A percentile compares a stretch with the other conserved stretches of the same genome.
phyloP scores from a whole-genome alignment of 345 rosid genomes.

The Geranium brycei region DNA sequence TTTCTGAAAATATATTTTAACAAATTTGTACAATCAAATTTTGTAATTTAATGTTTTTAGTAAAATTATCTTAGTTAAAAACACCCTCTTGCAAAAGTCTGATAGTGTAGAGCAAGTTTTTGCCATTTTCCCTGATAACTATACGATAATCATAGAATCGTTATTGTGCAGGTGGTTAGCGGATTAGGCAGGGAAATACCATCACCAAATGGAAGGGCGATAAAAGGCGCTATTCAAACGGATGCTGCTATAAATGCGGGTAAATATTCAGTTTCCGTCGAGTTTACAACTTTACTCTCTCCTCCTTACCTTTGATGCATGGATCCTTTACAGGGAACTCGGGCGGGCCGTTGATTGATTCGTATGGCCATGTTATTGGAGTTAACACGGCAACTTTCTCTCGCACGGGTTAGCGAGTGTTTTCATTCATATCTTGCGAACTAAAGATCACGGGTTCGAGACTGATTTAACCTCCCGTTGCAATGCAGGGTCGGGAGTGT shows the following conservation, averaged over 20 bases:
- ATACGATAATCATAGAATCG: background rate
- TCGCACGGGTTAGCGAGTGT: constrained; percentile 43
- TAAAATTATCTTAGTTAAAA: too few species aligned
- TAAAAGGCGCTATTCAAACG: constrained; percentile 74
- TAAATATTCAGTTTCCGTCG: constrained; percentile 3
- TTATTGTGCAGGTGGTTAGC: constrained; percentile 55
- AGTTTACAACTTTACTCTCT: background rate
- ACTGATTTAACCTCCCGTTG: background rate
- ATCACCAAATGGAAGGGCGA: constrained; percentile 70
- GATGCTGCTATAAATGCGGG: constrained; percentile 84
- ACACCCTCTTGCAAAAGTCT: too few species aligned
- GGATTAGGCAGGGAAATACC: constrained; percentile 86
- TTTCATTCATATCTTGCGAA: background rate
- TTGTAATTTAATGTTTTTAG: too few species aligned
- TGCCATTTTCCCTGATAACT: background rate
- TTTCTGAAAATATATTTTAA: too few species aligned
- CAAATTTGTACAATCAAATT: too few species aligned
- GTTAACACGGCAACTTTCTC: constrained; percentile 85
- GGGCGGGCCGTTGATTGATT: constrained; percentile 68
- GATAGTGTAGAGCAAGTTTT: too few species aligned
- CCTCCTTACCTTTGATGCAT: background rate
- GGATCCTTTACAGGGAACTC: constrained; percentile 41
- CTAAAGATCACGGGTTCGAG: background rate
- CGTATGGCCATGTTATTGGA: constrained; percentile 73
- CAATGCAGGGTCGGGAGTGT: constrained; percentile 59